phyloP scores from a whole-genome alignment of 179 eudicot genomes.

The Spergularia azorica region DNA sequence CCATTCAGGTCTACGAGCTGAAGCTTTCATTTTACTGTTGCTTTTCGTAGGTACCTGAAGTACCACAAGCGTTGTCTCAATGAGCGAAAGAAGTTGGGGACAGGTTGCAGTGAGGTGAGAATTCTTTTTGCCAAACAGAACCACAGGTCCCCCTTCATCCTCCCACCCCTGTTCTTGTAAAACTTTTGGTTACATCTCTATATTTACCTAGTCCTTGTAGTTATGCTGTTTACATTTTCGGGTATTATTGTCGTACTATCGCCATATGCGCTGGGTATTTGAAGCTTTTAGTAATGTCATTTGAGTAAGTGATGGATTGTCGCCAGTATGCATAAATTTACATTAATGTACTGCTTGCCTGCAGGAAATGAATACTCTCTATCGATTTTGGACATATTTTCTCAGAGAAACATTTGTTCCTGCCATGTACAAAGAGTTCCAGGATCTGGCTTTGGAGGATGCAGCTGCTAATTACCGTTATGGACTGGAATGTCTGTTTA shows the following conservation, averaged over 20 bases:
- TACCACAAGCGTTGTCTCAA: slow-evolving; percentile 75
- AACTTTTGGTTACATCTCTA: neutral
- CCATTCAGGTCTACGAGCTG: neutral
- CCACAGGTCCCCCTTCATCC: neutral
- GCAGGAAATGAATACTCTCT: slow-evolving; percentile 98
- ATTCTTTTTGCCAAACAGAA: neutral
- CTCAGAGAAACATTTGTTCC: slow-evolving; percentile 68
- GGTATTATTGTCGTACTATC: neutral
- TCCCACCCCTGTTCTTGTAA: neutral
- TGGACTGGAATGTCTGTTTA: slow-evolving; percentile 90
- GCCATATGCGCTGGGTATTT: neutral
- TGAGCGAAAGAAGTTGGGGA: slow-evolving; percentile 82
- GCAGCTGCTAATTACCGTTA: slow-evolving; percentile 76
- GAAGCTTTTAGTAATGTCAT: neutral
- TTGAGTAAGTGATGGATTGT: neutral
- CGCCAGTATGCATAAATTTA: neutral
- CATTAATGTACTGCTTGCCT: slow-evolving; percentile 7
- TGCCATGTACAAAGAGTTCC: slow-evolving; percentile 84
- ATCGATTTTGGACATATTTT: slow-evolving; percentile 91
- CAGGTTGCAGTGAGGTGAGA: slow-evolving; percentile 91
- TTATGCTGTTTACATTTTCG: no score
- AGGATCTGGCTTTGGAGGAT: slow-evolving; percentile 76
- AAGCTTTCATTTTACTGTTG: slow-evolving; percentile 15
- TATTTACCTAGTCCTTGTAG: neutral
- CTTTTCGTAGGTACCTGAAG: slow-evolving; percentile 68